phyloP scores from a whole-genome alignment of 129 eudicot genomes.

The Pulicaria dysenterica region DNA sequence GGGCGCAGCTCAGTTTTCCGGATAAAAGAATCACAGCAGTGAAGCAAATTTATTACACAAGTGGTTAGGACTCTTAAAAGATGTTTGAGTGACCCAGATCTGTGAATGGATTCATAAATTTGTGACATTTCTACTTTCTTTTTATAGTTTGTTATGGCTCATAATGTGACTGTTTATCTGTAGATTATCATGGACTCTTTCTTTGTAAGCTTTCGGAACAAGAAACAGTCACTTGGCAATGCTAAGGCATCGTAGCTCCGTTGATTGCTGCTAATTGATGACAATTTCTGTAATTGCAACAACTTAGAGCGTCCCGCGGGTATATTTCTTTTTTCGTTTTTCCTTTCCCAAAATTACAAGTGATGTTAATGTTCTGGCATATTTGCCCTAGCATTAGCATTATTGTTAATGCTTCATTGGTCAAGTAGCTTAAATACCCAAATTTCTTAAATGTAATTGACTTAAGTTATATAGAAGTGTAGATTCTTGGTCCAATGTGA shows the following conservation, averaged over 20 bases:
- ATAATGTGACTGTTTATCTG: slow-evolving; percentile 23
- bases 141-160: neutral
- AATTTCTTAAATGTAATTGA: neutral
- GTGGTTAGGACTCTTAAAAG: too few relatives aligned
- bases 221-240: slow-evolving; percentile 37
- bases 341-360: neutral
- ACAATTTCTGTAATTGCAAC: neutral
- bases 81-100: too few relatives aligned
- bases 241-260: slow-evolving; percentile 47
- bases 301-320: neutral
- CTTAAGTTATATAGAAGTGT: neutral
- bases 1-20: neutral
- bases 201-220: slow-evolving; percentile 64
- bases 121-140: neutral
- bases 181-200: slow-evolving; percentile 92
- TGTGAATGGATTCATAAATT: too few relatives aligned
- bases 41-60: neutral
- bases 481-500: neutral
- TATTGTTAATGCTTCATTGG: too few relatives aligned
- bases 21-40: neutral
- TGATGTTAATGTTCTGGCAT: too few relatives aligned
- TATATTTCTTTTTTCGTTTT: neutral
- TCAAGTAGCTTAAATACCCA: neutral
- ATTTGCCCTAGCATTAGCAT: too few relatives aligned
- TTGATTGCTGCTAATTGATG: neutral